phyloP scores from a whole-genome alignment of 1,139 yeast species.

The Geotrichum klebahnii region DNA sequence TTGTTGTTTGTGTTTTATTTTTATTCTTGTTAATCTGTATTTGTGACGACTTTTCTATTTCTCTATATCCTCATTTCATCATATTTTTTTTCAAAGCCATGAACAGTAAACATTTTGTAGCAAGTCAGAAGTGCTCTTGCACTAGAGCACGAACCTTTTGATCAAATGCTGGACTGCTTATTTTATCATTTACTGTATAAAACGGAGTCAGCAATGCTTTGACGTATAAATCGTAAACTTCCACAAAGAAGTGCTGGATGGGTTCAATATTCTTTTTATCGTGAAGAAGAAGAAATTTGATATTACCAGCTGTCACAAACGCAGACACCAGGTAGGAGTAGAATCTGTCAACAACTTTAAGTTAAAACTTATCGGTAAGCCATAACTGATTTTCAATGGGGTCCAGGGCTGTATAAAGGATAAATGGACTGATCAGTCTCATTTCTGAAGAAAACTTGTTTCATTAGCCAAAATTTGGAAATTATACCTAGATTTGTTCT shows the following conservation, averaged over 20 bases:
- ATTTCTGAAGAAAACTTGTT: slow-evolving; percentile 60
- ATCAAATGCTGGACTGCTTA: slow-evolving; percentile 72
- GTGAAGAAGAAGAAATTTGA: slow-evolving; percentile 73
- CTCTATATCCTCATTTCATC: background rate
- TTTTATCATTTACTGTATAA: slow-evolving; percentile 70
- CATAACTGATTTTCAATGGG: slow-evolving; percentile 85
- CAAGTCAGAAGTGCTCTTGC: slow-evolving; percentile 62
- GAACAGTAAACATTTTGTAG: too few relatives aligned
- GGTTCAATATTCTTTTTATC: slow-evolving; percentile 64
- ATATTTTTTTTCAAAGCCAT: background rate
- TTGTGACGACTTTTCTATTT: background rate
- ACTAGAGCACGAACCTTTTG: slow-evolving; percentile 66
- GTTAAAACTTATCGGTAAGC: slow-evolving; percentile 58
- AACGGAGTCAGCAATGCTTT: slow-evolving; percentile 85
- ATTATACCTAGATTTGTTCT: too few relatives aligned
- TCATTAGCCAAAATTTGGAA: too few relatives aligned
- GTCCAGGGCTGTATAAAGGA: slow-evolving; percentile 82
- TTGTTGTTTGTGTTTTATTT: background rate
- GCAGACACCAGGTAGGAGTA: slow-evolving; percentile 78
- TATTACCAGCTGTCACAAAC: slow-evolving; percentile 81
- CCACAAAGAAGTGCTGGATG: slow-evolving; percentile 77
- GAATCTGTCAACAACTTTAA: slow-evolving; percentile 79
- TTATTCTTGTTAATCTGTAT: background rate
- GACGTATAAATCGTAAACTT: slow-evolving; percentile 80
- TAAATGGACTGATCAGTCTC: slow-evolving; percentile 78